A percentile compares a stretch with the other conserved stretches of the same genome.
Conservation (phyloP, 2,329 filamentous ascomycete species). For the Stagonosporopsis rhizophila region DNA sequence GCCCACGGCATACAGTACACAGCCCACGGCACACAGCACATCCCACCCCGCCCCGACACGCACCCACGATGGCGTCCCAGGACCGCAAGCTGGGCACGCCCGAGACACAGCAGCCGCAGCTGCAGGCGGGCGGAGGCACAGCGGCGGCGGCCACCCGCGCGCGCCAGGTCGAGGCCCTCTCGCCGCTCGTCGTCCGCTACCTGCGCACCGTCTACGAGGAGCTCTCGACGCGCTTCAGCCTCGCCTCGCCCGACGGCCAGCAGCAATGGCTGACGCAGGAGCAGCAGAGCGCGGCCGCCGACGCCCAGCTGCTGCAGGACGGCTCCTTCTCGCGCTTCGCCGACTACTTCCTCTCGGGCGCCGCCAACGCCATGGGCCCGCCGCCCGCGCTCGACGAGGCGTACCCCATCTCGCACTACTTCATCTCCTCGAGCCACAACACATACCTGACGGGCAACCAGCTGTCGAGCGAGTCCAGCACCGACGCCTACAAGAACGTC, state of each 20-base stretch:
- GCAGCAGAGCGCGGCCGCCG: conserved; percentile 29
- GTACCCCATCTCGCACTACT: conserved; percentile 84
- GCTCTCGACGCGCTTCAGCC: conserved; percentile 37
- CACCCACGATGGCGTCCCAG: conserved; percentile 25
- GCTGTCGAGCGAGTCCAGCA: conserved; percentile 76
- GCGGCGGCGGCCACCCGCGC: conserved; percentile 39
- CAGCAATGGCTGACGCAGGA: conserved; percentile 42
- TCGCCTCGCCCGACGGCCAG: conserved; percentile 42
- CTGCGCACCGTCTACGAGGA: conserved; percentile 41
- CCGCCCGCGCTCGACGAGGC: conserved; percentile 62
- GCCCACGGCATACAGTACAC: too few species aligned
- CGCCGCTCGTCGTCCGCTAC: conserved; percentile 36
- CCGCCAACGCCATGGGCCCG: conserved; percentile 55
- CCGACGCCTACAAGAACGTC: conserved; percentile 78
- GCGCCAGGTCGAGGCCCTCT: conserved; percentile 40
- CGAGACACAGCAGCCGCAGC: conserved; percentile 42
- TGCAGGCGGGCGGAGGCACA: conserved; percentile 49
- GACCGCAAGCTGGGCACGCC: conserved; percentile 44
- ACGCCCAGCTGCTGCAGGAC: conserved; percentile 37
- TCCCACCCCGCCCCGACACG: too few species aligned
- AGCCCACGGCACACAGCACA: too few species aligned
- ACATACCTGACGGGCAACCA: conserved; percentile 91
- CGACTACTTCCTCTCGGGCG: conserved; percentile 56
- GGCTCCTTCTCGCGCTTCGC: conserved; percentile 44
- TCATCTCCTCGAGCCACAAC: conserved; percentile 93